phyloP scores from a whole-genome alignment of 2,329 filamentous ascomycete genomes.

The Nannizzia gypsea region DNA sequence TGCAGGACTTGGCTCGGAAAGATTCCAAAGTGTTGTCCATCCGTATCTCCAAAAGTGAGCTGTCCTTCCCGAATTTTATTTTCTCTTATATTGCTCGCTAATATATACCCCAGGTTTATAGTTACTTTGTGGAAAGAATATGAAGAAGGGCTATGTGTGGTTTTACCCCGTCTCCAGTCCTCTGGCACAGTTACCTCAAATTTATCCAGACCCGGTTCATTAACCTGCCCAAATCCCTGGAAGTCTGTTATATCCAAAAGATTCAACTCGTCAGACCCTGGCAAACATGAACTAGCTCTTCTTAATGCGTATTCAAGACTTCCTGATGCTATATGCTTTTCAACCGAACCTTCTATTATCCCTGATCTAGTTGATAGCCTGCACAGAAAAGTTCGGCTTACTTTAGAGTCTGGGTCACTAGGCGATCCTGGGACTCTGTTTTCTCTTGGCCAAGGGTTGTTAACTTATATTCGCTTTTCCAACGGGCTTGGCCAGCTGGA shows the following conservation, averaged over 20 bases:
- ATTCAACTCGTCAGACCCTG: conserved; percentile 40
- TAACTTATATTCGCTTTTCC: conserved; percentile 57
- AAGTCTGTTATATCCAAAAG: conserved; percentile 60
- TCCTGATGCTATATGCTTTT: conserved; percentile 47
- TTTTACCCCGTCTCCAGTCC: conserved; percentile 50
- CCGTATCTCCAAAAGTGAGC: conserved; percentile 65
- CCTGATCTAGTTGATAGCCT: conserved; percentile 55
- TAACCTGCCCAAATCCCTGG: conserved; percentile 42
- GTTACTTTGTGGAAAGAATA: conserved; percentile 57
- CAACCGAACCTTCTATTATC: conserved; percentile 50
- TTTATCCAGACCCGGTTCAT: conserved; percentile 28
- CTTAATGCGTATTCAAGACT: conserved; percentile 57
- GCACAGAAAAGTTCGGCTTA: conserved; percentile 53
- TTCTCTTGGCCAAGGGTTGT: conserved; percentile 63
- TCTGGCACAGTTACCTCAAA: conserved; percentile 42
- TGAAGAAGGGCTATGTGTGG: conserved; percentile 56
- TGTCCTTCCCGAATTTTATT: background rate
- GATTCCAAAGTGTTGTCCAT: conserved; percentile 68
- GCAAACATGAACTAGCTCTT: conserved; percentile 52
- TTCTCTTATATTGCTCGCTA: conserved; percentile 15
- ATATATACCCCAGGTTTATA: conserved; percentile 50
- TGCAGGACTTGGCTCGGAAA: conserved; percentile 57
- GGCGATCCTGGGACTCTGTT: conserved; percentile 57
- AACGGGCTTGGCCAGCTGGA: conserved; percentile 49
- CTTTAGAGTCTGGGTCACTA: conserved; percentile 49